Base-by-base conservation (phyloP, 2,329 filamentous ascomycete species). In the Pseudogymnoascus sp. region DNA sequence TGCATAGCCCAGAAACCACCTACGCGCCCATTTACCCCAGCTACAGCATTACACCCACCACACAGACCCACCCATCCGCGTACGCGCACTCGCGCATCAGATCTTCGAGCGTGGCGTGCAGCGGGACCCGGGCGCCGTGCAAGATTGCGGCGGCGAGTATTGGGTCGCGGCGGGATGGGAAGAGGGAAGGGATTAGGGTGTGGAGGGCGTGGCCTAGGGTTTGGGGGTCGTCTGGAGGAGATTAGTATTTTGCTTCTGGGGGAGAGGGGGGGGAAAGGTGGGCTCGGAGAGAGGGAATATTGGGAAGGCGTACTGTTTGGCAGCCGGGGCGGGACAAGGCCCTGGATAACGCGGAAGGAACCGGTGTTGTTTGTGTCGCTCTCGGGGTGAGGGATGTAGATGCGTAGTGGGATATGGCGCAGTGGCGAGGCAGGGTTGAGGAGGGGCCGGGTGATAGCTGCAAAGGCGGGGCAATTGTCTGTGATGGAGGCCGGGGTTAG, bases 51-150 rank as follows among this genome's bases (percentile, higher is more conserved):
- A 85, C 80, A 4, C 96, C 82, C 58, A 90, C 88, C 39, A 96
- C 74, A 72, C 90, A 90, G 23, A 96, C 73, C 87, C 92, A 99
- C 0, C 94, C 94, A 74, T 99, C 94, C 0, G 90, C 85, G 76
- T 96, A 97, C 1, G 90, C 84, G 3, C 89, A 88, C 68, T 88
- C 87, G 60, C 85, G 81, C 74, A 94, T 88, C 61, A 99, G 72
- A 52, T 96, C 92, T 68, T 90, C 88, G 15, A 99, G 73, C 21
- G 85, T 85, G 1, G 91, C 88, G 61, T 77, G 75, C 76, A 97
- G 88, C 0, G 94, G 92, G 61, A 96, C 82, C 0, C 84, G 80
- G 1, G 86, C 89, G 0, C 94, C 94, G 74, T 99, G 94, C 67
- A 97, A 74, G 5, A 97, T 80, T 1, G 89, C 88, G 61, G 88